Base-by-base conservation (phyloP, 2,329 filamentous ascomycete genomes). In the Pseudocercospora fuligena region DNA sequence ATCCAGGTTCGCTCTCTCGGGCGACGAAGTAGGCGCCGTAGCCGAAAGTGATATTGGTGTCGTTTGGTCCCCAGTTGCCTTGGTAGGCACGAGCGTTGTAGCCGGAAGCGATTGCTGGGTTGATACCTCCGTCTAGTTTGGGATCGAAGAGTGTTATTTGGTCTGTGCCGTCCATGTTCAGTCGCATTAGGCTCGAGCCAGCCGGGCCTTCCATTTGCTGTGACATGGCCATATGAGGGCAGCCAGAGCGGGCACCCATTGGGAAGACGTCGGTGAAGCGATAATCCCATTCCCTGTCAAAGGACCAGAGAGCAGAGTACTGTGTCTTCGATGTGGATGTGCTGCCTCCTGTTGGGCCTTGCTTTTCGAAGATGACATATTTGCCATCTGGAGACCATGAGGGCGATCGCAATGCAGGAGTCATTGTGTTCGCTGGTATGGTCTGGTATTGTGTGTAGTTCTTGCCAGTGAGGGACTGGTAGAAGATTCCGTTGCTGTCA, bases 321-420 rank as follows among this genome's bases (percentile, higher is more conserved):
- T 58, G 54, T 12, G 25, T 58, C 31, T 58, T 60, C 5, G 31
- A 60, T 23, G 31, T 60, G 23, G 58, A 47, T 29, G 58, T 60
- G 23, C 31, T 46, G 16, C 58, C 58, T 60, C 58, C 58, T 43
- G 58, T 60, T 54, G 49, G 49, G 49, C 49, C 49, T 21, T 58
- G 54, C 54, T 58, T 56, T 60, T 64, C 62, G 36, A 51, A 64
- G 1, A 64, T 43, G 19, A 64, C 14, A 23, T 64, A 56, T 0
- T 54, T 61, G 5, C 63, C 63, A n/a, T 65, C 59, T 12, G 63
- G 47, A n/a, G 63, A 65, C 63, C 63, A 65, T 33, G 63, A 54
- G 7, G 63, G 63, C 36, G 47, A 46, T 12, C 49, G 49, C 14
- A 54, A 23, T 14, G 49, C 49, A 25, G 54, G 58, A 7, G 58